phyloP scores from a whole-genome alignment of 768 basidiomycete genomes.

The Kwoniella heveanensis region DNA sequence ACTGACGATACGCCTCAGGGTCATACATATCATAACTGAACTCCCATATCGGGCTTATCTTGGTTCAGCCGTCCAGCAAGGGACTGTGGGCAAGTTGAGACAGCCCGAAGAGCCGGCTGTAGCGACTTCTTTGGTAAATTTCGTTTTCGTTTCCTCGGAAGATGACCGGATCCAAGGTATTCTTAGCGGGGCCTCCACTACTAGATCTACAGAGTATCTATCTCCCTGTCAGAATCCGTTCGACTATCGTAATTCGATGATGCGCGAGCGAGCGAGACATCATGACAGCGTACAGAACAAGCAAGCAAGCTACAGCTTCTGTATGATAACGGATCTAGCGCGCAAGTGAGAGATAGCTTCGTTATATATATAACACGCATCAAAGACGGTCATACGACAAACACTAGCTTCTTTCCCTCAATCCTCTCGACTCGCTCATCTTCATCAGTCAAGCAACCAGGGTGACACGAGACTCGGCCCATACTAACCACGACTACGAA shows the following conservation, averaged over 20 bases:
- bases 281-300: neutral
- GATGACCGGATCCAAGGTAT: constrained; percentile 8
- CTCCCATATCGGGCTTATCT: neutral
- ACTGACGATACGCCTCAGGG: no score
- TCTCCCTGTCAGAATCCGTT: neutral
- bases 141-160: constrained; percentile 14
- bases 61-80: neutral
- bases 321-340: neutral
- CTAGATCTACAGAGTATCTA: neutral
- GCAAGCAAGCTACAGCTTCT: no score
- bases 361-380: neutral
- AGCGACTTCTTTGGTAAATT: no score
- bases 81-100: no score
- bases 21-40: no score
- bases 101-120: no score
- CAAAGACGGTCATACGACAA: neutral
- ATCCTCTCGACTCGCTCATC: neutral
- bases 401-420: neutral
- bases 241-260: neutral
- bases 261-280: neutral
- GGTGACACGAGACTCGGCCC: neutral
- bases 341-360: neutral
- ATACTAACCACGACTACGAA: neutral
- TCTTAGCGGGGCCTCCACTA: neutral
- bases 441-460: neutral